Percentiles rank a stretch among this genome's conserved stretches.
These are phyloP conservation scores for Nepenthes alata DNA, from an alignment of 179 eudicot species.

Conservation along the genomic window DNA sequence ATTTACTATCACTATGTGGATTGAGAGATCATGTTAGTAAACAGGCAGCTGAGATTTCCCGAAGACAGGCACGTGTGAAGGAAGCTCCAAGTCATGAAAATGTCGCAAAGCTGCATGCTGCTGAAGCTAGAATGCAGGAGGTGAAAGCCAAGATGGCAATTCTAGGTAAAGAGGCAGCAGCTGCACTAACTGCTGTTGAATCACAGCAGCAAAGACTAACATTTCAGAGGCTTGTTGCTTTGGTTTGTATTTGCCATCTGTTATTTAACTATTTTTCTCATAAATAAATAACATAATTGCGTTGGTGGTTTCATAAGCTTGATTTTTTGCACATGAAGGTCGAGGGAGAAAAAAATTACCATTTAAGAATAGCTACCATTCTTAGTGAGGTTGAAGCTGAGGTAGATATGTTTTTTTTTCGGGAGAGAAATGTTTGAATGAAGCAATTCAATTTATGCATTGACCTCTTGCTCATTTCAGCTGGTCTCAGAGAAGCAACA, in stretches of 20 bases:
- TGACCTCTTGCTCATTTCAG: constrained; percentile 24
- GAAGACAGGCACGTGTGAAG: constrained; percentile 79
- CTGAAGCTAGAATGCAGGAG: constrained; percentile 84
- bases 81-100: constrained; percentile 81
- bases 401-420: constrained; percentile 24
- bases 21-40: constrained; percentile 25
- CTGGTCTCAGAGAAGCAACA: constrained; percentile 89
- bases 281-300: not conserved
- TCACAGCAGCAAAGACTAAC: constrained; percentile 91
- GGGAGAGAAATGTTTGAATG: not conserved
- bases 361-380: constrained; percentile 75
- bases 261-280: not conserved
- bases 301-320: not conserved
- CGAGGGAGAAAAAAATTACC: constrained; percentile 79
- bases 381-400: constrained; percentile 78
- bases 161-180: constrained; percentile 85
- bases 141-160: constrained; percentile 92
- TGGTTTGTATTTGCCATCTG: constrained; percentile 30
- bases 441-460: not conserved
- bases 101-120: constrained; percentile 74
- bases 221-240: constrained; percentile 80
- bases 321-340: constrained; percentile 32
- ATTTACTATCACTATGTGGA: constrained; percentile 3
- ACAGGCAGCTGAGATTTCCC: constrained; percentile 82
- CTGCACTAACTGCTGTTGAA: constrained; percentile 82